Conservation (phyloP, 305 asterid species). For the Fraxinus floribunda region DNA sequence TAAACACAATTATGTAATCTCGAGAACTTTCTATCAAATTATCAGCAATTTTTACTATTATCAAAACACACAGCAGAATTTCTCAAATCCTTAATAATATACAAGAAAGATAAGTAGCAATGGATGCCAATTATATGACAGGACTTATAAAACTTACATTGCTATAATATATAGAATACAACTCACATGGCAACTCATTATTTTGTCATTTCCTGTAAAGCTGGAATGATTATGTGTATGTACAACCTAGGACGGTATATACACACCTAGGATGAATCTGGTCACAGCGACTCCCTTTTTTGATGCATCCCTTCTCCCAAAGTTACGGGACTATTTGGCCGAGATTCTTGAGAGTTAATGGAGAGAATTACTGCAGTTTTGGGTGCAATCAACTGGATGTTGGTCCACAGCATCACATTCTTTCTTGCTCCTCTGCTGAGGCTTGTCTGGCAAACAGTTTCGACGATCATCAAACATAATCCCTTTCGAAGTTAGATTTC, state of each 20-base stretch:
- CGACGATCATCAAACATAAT: constrained; percentile 44
- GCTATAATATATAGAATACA: background rate
- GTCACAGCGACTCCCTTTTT: background rate
- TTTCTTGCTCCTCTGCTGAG: constrained; percentile 62
- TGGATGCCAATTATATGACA: constrained; percentile 6
- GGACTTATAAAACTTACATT: background rate
- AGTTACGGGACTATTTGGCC: background rate
- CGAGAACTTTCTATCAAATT: background rate
- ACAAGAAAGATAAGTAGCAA: background rate
- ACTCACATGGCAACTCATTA: constrained; percentile 12
- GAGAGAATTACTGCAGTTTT: background rate
- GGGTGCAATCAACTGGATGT: constrained; percentile 53
- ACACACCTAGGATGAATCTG: background rate
- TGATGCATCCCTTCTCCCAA: background rate
- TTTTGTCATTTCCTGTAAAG: constrained; percentile 1
- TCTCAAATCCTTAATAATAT: background rate
- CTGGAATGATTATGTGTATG: background rate
- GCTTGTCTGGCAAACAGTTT: constrained; percentile 57
- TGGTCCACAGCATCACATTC: constrained; percentile 47
- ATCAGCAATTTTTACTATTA: background rate
- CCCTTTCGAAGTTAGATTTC: constrained; percentile 51
- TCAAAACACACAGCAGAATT: background rate
- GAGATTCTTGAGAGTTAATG: background rate
- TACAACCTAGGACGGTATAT: background rate
- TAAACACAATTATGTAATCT: background rate